Base-by-base conservation (phyloP, 305 asterid species). In the Fraxinus nigra region DNA sequence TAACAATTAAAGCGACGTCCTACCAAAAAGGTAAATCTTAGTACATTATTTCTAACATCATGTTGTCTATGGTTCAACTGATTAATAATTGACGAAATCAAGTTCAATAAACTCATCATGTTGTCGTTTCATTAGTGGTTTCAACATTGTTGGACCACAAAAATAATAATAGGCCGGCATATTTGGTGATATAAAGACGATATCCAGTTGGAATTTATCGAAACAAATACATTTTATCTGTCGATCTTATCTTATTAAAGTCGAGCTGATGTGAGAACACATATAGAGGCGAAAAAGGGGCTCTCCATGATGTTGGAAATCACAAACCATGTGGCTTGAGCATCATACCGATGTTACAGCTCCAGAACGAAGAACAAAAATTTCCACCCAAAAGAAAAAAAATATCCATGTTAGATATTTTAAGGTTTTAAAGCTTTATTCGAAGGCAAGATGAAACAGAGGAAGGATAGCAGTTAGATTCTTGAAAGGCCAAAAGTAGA, bases 231-330 rank as follows among this genome's bases (percentile, higher is more conserved):
- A 22, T 20, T 8, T 61, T 1, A 40, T 75, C 8, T 70, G 59
- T 30, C 82, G 54, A 32, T 65, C 83, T 77, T 40, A 72, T 59
- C 73, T 63, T 67, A 34, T 28, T 22, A 10, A 67, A 73, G 26
- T 14, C 51, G 34, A n/a, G 35, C 75, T 46, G 76, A 80, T 76
- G 54, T 84, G 69, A 78, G 70, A 72, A 46, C 56, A 72, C 22
- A 1, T 7, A 22, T 0, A 28, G 14, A 28, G 8, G 24, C 61
- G 16, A 30, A 10, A 30, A 28, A 35, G 43, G 26, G 1, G 85
- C 77, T 76, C 76, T 78, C 79, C 80, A 78, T 74, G 81, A 83
- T 63, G 77, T 80, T 83, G 77, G 51, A 70, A n/a, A 72, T 74
- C 82, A 85, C 81, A 33, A 56, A 40, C 56, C 79, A 79, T 7